Conservation (phyloP, 2,329 filamentous ascomycete genomes). For the Diaporthe capsici region DNA sequence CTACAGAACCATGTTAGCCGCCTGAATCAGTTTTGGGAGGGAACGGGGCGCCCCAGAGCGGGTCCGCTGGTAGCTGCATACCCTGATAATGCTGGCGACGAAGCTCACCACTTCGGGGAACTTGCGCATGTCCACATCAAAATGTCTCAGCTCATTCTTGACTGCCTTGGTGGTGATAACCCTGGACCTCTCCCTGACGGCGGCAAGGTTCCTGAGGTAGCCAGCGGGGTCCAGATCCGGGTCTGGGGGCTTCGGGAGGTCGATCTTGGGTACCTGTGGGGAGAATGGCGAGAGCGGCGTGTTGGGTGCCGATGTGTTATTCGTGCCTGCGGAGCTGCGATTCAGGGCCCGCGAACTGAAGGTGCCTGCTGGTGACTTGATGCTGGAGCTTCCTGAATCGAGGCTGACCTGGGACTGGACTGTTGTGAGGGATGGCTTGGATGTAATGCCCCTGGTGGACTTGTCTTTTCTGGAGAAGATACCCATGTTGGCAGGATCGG, state of each 20-base stretch:
- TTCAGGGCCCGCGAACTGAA: constrained; percentile 58
- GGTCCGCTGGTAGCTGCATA: constrained; percentile 55
- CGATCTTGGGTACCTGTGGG: constrained; percentile 77
- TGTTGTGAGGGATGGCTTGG: constrained; percentile 57
- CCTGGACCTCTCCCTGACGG: constrained; percentile 84
- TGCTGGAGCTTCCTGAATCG: constrained; percentile 65
- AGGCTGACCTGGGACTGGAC: constrained; percentile 66
- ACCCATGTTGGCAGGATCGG: constrained; percentile 59
- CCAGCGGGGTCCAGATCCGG: constrained; percentile 89
- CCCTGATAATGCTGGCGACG: constrained; percentile 95
- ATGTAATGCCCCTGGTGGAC: constrained; percentile 55
- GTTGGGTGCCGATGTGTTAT: constrained; percentile 54
- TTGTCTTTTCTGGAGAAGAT: constrained; percentile 70
- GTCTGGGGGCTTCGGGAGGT: constrained; percentile 88
- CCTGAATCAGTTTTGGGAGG: neutral
- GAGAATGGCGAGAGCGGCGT: constrained; percentile 68
- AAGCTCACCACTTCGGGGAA: constrained; percentile 88
- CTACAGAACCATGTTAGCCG: constrained; percentile 48
- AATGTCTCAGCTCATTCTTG: constrained; percentile 84
- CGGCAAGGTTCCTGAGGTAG: constrained; percentile 90
- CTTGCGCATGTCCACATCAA: constrained; percentile 88
- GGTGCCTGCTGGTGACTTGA: constrained; percentile 55
- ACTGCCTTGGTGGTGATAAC: constrained; percentile 84
- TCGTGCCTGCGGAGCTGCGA: constrained; percentile 66
- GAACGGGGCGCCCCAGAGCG: neutral